These are phyloP conservation scores for Gentiana dahurica DNA, from an alignment of 257 asterid genomes.

Conservation along the genomic window DNA sequence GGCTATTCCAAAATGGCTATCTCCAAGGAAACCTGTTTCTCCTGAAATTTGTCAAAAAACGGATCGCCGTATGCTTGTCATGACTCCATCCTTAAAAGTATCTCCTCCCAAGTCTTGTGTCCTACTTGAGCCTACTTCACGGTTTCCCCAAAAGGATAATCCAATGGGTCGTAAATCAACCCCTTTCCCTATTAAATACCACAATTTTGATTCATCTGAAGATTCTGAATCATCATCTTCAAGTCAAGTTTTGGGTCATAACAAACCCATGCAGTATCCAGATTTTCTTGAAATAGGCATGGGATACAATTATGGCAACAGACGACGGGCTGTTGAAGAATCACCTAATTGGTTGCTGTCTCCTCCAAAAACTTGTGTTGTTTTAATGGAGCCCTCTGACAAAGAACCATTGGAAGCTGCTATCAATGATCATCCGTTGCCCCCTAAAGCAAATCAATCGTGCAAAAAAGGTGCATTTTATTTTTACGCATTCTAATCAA, in stretches of 20 bases:
- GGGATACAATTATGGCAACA: constrained; percentile 24
- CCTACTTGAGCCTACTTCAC: constrained; percentile 69
- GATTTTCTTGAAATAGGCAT: constrained; percentile 51
- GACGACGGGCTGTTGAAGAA: constrained; percentile 36
- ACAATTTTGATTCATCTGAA: constrained; percentile 23
- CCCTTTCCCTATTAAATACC: constrained; percentile 40
- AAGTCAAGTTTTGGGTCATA: constrained; percentile 29
- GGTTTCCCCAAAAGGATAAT: constrained; percentile 28
- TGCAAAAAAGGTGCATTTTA: constrained; percentile 25
- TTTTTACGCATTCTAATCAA: neutral
- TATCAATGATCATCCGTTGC: constrained; percentile 14
- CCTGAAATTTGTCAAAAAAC: constrained; percentile 26
- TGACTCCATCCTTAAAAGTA: constrained; percentile 73
- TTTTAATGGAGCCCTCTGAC: constrained; percentile 65
- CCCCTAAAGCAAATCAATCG: constrained; percentile 10
- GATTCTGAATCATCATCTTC: constrained; percentile 60
- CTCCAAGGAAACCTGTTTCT: constrained; percentile 27
- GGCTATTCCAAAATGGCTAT: constrained; percentile 17
- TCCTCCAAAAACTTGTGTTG: constrained; percentile 84
- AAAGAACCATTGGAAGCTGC: constrained; percentile 10
- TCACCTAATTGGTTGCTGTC: constrained; percentile 64
- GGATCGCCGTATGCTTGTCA: constrained; percentile 30
- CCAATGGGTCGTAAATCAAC: constrained; percentile 35
- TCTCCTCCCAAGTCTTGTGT: constrained; percentile 88
- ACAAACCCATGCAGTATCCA: constrained; percentile 41